phyloP scores from a whole-genome alignment of 2,329 filamentous ascomycete genomes.

The Penicillium palitans region DNA sequence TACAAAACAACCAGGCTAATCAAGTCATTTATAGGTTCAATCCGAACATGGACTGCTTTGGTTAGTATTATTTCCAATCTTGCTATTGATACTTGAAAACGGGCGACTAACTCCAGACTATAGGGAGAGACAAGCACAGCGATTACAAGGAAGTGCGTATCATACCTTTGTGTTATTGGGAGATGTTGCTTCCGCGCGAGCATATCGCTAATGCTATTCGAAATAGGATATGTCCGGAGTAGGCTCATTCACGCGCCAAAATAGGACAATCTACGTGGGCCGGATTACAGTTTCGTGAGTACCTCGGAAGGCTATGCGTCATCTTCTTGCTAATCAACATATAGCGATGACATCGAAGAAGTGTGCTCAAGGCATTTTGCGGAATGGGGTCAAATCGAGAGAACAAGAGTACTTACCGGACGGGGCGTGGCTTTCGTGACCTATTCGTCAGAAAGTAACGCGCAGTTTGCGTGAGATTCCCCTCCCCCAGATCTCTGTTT shows the following conservation, averaged over 20 bases:
- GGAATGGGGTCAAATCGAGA: conserved; percentile 88
- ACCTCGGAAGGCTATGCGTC: not conserved
- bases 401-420: conserved; percentile 81
- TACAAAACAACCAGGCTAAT: not conserved
- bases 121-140: conserved; percentile 21
- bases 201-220: not conserved
- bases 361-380: conserved; percentile 91
- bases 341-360: conserved; percentile 88
- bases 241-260: conserved; percentile 85
- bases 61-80: conserved; percentile 73
- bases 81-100: not conserved
- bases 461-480: conserved; percentile 69
- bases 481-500: not conserved
- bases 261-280: conserved; percentile 89
- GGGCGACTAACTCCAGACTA: not conserved
- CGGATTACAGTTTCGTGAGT: conserved; percentile 50
- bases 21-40: conserved; percentile 58
- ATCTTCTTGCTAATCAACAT: not conserved
- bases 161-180: not conserved
- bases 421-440: conserved; percentile 94
- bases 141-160: conserved; percentile 23
- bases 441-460: conserved; percentile 76
- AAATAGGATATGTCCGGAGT: conserved; percentile 76
- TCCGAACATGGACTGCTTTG: conserved; percentile 92
- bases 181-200: not conserved